Base-by-base conservation (phyloP, 2,329 filamentous ascomycete genomes). In the Mycosphaerelloides madeirae region DNA sequence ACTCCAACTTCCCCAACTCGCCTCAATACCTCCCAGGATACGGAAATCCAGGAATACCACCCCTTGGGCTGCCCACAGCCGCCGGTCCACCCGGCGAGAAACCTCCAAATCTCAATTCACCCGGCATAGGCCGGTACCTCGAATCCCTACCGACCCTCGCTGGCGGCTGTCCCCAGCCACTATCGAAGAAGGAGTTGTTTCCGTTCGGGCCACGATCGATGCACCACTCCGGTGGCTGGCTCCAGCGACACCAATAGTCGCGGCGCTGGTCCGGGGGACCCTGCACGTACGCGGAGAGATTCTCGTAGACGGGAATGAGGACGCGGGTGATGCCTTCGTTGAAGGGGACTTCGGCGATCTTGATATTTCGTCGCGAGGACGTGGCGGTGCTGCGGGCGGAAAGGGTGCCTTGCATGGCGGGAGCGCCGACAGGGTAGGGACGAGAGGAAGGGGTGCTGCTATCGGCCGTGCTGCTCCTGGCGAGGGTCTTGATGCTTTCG, bases 261-360 rank as follows among this genome's bases (percentile, higher is more conserved):
- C 54, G 57, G 14, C 63, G 57, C 46, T 57, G 52, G 16, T 63
- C 46, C 29, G 52, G n/a, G 22, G 61, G 52, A 44, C 60, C 69
- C 29, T 65, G 55, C 11, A 62, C 58, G 46, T 75, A 74, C 20
- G 64, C 62, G 6, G 60, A 59, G 1, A 74, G 59, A 25, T 64
- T 70, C 49, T 73, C 69, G 38, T 68, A 65, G 9, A 72, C 49
- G 2, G 67, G 64, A 6, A 72, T 61, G 41, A 72, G 65, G 3
- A 67, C 44, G 29, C 61, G 63, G 14, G 64, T 68, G 13, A 49
- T 44, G 29, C 35, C 38, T 29, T 50, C 44, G 14, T 50, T 41
- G 33, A 34, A 31, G 4, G 48, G 39, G 4, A 29, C 8, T 1
- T 31, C 22, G 19, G 12, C 29, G 35, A 38, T 14, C 19, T 34